Evolutionary conservation across 371 early-diverging fungal genomes (phyloP), one percentile per base, ranked within the genome.

Genomic region (Rhizopus arrhizus): DNA sequence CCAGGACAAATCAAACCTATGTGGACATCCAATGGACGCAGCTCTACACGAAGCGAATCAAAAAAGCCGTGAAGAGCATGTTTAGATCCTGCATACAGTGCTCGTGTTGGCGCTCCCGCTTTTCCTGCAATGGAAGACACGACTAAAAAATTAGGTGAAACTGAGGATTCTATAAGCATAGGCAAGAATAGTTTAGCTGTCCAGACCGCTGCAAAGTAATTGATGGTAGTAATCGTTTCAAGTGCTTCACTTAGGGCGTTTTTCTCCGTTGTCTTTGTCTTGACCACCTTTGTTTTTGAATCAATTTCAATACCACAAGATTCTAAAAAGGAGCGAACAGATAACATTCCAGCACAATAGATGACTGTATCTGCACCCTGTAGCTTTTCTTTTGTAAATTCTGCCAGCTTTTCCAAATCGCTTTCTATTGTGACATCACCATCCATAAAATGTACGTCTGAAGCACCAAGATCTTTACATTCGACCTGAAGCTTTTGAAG

Each of bases 11-110:
- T 81, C 6, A 92, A 66, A 3, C 87, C 85, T 7, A 94, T 80
- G 47, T 83, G 82, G 1, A 92, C 81, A 13, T 79, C 80, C 3
- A 73, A 70, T 3, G 64, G 55, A 3, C 70, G 74, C 6, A 92
- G 68, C 64, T 95, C 95, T 64, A 94, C 89, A 0, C 94, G 80
- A 32, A 95, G 63, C 2, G 94, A 85, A 48, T 88, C 85, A 74
- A 95, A 95, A 70, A 90, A 95, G 0, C 94, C 95, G 34, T 90
- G 88, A 7, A 93, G 73, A 0, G 94, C 95, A 64, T 89, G 89
- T 56, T 95, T 95, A 48, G 89, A 84, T 0, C 88, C 89, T 40
- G 89, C 81, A 66, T 95, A 95, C 28, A 95, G 70, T 5, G 89
- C 78, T 8, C 95, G 84, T 9, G 94, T 93, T 0, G 95, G 95